Conservation (phyloP, 225 moss, liverwort and hornwort genomes). For the Marchantia paleacea region DNA sequence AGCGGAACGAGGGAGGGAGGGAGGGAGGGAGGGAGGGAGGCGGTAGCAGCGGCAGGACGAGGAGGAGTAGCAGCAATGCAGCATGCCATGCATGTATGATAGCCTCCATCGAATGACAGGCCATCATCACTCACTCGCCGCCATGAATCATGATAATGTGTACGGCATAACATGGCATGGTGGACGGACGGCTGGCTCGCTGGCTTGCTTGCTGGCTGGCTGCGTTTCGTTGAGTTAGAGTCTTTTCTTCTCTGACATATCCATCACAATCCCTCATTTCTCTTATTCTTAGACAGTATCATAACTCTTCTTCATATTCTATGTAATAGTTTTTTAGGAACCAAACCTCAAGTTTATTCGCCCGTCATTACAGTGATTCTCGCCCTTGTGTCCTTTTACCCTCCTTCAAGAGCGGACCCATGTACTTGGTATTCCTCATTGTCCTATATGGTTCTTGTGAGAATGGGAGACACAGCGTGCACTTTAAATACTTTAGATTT, state of each 20-base stretch:
- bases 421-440: no score
- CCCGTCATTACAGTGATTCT: no score
- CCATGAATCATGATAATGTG: conserved; percentile 4
- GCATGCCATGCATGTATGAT: conserved; percentile 11
- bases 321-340: not conserved
- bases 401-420: no score
- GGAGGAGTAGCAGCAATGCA: not conserved
- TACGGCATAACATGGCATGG: not conserved
- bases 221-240: not conserved
- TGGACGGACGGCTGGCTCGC: not conserved
- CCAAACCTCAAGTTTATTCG: not conserved
- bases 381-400: no score
- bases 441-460: no score
- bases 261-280: not conserved
- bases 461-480: no score
- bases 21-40: not conserved
- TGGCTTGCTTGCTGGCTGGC: not conserved
- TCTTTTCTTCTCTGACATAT: not conserved
- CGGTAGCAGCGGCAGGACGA: not conserved
- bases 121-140: conserved; percentile 11
- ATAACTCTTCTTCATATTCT: not conserved
- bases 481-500: no score
- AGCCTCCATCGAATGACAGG: not conserved
- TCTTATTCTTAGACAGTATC: not conserved
- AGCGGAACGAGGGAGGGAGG: not conserved